Percentiles rank a stretch among this genome's conserved stretches.
Evolutionary conservation across 768 basidiomycete species (phyloP).

Genomic region (Lentinula edodes): DNA sequence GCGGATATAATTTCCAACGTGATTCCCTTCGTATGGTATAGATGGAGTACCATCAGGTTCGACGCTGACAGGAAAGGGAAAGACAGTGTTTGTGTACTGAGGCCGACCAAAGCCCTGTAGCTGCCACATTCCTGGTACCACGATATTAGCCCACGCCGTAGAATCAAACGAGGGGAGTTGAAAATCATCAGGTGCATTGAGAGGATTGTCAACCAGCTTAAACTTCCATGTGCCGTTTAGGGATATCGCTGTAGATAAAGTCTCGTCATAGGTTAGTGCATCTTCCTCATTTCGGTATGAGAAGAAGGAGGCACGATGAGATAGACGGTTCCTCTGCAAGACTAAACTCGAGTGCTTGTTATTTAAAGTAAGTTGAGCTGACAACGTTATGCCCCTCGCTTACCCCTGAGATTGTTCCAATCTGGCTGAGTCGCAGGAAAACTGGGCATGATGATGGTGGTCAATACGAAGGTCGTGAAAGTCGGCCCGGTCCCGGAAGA

Average conservation of each 20-base stretch:
- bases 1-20: conserved; percentile 7
- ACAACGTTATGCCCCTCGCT: background rate
- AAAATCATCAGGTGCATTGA: background rate
- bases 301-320: conserved; percentile 6
- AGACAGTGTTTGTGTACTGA: conserved; percentile 8
- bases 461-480: no score
- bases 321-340: conserved; percentile 2
- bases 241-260: background rate
- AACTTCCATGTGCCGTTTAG: conserved; percentile 9
- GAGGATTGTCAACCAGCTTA: background rate
- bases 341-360: background rate
- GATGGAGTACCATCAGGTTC: background rate
- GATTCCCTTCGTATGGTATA: conserved; percentile 4
- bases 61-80: conserved; percentile 7
- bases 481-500: no score
- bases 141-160: conserved; percentile 4
- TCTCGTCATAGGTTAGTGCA: background rate
- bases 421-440: conserved; percentile 4
- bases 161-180: background rate
- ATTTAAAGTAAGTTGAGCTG: background rate
- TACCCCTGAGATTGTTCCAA: conserved; percentile 6
- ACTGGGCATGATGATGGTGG: background rate
- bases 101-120: conserved; percentile 9
- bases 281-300: conserved; percentile 1
- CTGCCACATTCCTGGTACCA: conserved; percentile 10